These are phyloP conservation scores for Yamadazyma ubonensis DNA, from an alignment of 805 yeast genomes.

Conservation along the genomic window DNA sequence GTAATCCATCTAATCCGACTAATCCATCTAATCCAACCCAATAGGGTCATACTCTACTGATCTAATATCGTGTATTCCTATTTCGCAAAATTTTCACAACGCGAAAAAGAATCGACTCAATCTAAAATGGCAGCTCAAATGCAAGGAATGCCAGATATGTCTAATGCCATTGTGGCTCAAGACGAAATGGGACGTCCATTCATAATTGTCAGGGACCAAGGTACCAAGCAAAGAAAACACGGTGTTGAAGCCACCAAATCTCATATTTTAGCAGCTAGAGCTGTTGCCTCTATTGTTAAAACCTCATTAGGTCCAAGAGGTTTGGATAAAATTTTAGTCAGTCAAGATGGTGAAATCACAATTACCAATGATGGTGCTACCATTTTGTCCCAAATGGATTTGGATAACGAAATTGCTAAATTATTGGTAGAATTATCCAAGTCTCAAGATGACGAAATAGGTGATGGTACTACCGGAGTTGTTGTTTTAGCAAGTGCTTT, in stretches of 20 bases:
- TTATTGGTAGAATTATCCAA: conserved; percentile 87
- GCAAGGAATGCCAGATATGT: conserved; percentile 77
- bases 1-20: too few relatives aligned
- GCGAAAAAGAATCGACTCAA: conserved; percentile 7
- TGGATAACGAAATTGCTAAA: conserved; percentile 95
- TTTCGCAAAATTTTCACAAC: conserved; percentile 11
- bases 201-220: conserved; percentile 88
- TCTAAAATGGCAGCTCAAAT: conserved; percentile 17
- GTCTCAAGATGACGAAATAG: conserved; percentile 97
- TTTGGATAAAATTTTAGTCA: conserved; percentile 90
- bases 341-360: conserved; percentile 97
- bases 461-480: conserved; percentile 99
- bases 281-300: conserved; percentile 88
- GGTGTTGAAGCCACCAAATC: conserved; percentile 57
- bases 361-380: conserved; percentile 99
- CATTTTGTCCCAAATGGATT: conserved; percentile 90
- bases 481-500: conserved; percentile 94
- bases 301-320: conserved; percentile 98
- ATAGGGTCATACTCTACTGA: not conserved
- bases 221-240: conserved; percentile 66
- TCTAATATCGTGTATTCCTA: not conserved
- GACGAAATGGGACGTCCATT: conserved; percentile 99
- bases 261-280: conserved; percentile 91
- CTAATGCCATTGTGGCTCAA: conserved; percentile 98
- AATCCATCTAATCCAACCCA: too few relatives aligned